Evolutionary conservation across 2,329 filamentous ascomycete species (phyloP).

Genomic region (Trichoderma hamatum): DNA sequence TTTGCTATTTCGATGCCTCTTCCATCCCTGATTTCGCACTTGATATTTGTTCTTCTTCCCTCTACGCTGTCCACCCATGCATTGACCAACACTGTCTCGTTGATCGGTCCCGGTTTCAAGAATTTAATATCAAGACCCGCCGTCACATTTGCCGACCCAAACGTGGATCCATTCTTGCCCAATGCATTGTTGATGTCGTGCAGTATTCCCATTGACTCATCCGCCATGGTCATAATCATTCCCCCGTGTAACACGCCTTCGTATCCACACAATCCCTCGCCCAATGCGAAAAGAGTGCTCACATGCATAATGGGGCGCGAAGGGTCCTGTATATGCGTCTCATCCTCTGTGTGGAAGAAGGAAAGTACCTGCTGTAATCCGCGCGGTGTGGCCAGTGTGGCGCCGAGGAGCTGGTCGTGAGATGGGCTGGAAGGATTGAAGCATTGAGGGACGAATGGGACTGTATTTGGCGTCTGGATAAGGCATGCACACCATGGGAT

Average conservation of each 20-base stretch:
- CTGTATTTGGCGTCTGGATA: conserved; percentile 34
- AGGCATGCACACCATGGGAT: conserved; percentile 43
- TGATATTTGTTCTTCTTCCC: conserved; percentile 41
- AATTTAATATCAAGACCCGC: conserved; percentile 42
- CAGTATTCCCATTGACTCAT: conserved; percentile 44
- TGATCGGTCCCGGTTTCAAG: conserved; percentile 38
- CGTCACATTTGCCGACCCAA: conserved; percentile 39
- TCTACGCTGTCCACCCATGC: conserved; percentile 39
- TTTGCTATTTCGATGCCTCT: conserved; percentile 38
- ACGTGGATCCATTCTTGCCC: conserved; percentile 37
- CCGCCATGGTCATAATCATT: conserved; percentile 41
- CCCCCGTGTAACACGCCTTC: conserved; percentile 43
- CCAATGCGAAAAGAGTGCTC: conserved; percentile 39
- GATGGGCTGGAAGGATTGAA: conserved; percentile 36
- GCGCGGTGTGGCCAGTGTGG: conserved; percentile 36
- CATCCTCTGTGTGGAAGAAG: conserved; percentile 38
- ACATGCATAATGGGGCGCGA: conserved; percentile 36
- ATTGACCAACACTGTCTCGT: conserved; percentile 38
- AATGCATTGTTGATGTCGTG: conserved; percentile 43
- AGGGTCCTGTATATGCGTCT: conserved; percentile 33
- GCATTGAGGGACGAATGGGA: conserved; percentile 41
- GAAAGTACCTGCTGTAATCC: conserved; percentile 41
- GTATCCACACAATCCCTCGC: conserved; percentile 41
- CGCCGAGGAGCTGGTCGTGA: conserved; percentile 43
- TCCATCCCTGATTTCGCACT: conserved; percentile 38